Percentiles rank a stretch among this genome's conserved stretches.
Evolutionary conservation across 1,284 basidiomycete species (phyloP).

Genomic region (Amylostereum areolatum): DNA sequence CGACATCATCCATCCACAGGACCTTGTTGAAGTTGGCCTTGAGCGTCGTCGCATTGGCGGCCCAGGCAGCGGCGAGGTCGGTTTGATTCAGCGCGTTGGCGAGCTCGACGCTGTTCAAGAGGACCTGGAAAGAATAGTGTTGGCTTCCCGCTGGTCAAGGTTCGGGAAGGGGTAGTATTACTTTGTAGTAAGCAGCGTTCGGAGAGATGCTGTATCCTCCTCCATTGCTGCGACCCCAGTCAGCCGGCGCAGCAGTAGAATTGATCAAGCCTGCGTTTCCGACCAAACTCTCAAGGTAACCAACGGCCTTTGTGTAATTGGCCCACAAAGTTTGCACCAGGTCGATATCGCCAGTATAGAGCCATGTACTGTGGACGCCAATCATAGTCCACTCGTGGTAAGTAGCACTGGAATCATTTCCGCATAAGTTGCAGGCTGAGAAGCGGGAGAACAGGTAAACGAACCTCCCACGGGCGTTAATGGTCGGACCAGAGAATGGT

Average conservation of each 20-base stretch:
- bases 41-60: conserved; percentile 34
- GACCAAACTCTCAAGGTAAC: conserved; percentile 38
- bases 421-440: conserved; percentile 34
- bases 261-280: conserved; percentile 41
- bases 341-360: conserved; percentile 41
- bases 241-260: conserved; percentile 37
- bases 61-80: conserved; percentile 27
- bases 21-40: conserved; percentile 36
- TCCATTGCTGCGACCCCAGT: conserved; percentile 45
- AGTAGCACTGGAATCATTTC: conserved; percentile 25
- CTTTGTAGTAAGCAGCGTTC: conserved; percentile 42
- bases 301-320: conserved; percentile 46
- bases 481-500: conserved; percentile 51
- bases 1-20: conserved; percentile 36
- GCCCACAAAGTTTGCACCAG: conserved; percentile 39
- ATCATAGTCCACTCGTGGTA: conserved; percentile 43
- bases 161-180: conserved; percentile 8
- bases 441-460: conserved; percentile 48
- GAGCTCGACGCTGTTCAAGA: conserved; percentile 43
- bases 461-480: conserved; percentile 54
- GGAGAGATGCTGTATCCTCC: conserved; percentile 43
- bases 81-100: conserved; percentile 33
- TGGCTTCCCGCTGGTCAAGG: neutral
- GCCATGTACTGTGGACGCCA: conserved; percentile 37
- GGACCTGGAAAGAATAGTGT: conserved; percentile 24